Conservation (phyloP, 768 basidiomycete genomes). For the Panaeolus papilionaceus region DNA sequence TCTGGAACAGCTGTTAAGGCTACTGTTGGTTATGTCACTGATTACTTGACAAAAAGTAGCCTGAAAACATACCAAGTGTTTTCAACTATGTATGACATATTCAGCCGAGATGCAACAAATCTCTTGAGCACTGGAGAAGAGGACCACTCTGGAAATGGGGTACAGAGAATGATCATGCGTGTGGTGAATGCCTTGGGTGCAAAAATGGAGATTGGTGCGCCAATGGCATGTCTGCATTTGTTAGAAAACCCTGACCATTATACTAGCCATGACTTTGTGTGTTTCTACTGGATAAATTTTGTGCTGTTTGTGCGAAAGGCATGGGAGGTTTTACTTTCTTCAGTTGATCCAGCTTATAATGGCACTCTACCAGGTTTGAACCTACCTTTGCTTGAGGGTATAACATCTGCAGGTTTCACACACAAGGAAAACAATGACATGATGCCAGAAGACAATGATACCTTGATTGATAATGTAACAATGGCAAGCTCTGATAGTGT, state of each 20-base stretch:
- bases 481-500: conserved; percentile 27
- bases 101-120: too few species aligned
- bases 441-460: too few species aligned
- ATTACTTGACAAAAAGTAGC: conserved; percentile 48
- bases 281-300: conserved; percentile 40
- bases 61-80: conserved; percentile 47
- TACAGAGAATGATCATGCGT: too few species aligned
- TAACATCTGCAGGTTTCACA: too few species aligned
- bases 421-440: too few species aligned
- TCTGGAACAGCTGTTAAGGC: conserved; percentile 48
- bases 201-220: conserved; percentile 43
- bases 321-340: too few species aligned
- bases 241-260: conserved; percentile 46
- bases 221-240: conserved; percentile 41
- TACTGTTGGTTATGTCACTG: conserved; percentile 43
- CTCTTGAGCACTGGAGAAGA: too few species aligned
- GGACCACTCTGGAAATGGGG: too few species aligned
- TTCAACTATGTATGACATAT: conserved; percentile 33
- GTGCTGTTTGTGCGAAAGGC: too few species aligned
- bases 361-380: too few species aligned
- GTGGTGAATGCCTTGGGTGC: conserved; percentile 42
- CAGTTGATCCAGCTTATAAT: too few species aligned
- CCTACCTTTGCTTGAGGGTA: too few species aligned
- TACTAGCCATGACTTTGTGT: conserved; percentile 39
- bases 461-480: conserved; percentile 27